Evolutionary conservation across 371 early-diverging fungal genomes (phyloP).

Genomic region (Zychaea mexicana): DNA sequence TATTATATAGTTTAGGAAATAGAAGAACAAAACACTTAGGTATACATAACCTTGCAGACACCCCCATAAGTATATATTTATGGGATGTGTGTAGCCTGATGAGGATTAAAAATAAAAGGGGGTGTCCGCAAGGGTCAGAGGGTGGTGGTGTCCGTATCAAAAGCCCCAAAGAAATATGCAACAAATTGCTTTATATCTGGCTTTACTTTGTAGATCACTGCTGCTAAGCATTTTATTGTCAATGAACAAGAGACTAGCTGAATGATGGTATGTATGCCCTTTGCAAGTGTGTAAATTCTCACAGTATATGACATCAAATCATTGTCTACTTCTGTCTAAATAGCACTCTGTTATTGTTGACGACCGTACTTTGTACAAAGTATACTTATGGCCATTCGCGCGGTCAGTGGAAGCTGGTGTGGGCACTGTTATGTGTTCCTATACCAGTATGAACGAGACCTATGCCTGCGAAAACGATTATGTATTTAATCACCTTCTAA

Average conservation of each 20-base stretch:
- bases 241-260: conserved; percentile 54
- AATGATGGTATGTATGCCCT: conserved; percentile 8
- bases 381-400: conserved; percentile 53
- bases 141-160: too few species aligned
- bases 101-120: too few species aligned
- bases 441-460: conserved; percentile 44
- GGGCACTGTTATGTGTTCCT: conserved; percentile 51
- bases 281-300: too few species aligned
- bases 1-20: too few species aligned
- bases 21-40: too few species aligned
- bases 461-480: conserved; percentile 54
- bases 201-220: conserved; percentile 36
- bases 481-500: conserved; percentile 44
- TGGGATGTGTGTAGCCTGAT: too few species aligned
- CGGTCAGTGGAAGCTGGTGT: conserved; percentile 45
- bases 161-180: too few species aligned
- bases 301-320: too few species aligned
- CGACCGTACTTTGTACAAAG: conserved; percentile 53
- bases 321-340: conserved; percentile 4
- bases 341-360: conserved; percentile 31
- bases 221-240: conserved; percentile 55
- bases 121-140: too few species aligned
- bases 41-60: too few species aligned
- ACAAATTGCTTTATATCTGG: too few species aligned
- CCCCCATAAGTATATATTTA: too few species aligned